These are phyloP conservation scores for Heliophila coronopifolia DNA, from an alignment of 441 rosid species.

Conservation along the genomic window DNA sequence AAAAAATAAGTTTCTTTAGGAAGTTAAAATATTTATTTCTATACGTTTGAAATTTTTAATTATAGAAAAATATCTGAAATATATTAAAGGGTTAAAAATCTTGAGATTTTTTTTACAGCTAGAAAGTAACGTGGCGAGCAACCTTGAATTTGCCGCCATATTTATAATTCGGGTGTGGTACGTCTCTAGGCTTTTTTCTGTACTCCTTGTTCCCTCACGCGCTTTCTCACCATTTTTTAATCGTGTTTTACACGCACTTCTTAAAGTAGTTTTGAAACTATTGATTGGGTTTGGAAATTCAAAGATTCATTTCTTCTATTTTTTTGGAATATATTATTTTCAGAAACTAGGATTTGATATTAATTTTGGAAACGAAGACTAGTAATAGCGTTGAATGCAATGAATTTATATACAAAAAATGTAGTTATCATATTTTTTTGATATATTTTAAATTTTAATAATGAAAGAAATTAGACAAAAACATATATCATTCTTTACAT, in stretches of 20 bases:
- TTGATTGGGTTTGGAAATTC: not conserved
- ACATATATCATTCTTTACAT: no score
- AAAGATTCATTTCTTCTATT: not conserved
- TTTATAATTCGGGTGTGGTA: conserved; percentile 44
- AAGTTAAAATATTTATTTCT: no score
- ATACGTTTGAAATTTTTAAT: no score
- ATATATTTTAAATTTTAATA: no score
- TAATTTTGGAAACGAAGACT: no score
- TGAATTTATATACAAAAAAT: no score
- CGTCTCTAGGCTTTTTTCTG: conserved; percentile 50
- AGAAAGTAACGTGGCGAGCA: conserved; percentile 63
- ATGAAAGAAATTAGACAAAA: no score
- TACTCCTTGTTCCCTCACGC: conserved; percentile 33
- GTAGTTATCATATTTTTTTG: no score
- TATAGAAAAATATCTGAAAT: conserved; percentile 18
- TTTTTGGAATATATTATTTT: not conserved
- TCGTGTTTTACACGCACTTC: not conserved
- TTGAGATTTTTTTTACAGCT: conserved; percentile 40
- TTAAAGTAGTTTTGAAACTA: not conserved
- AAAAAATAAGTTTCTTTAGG: no score
- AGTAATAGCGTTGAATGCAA: no score
- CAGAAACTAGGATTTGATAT: no score
- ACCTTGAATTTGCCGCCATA: conserved; percentile 75
- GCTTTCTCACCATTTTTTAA: conserved; percentile 4
- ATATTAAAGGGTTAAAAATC: conserved; percentile 9